Evolutionary conservation across 345 rosid genomes (phyloP).

Genomic region (Tarenaya hassleriana): DNA sequence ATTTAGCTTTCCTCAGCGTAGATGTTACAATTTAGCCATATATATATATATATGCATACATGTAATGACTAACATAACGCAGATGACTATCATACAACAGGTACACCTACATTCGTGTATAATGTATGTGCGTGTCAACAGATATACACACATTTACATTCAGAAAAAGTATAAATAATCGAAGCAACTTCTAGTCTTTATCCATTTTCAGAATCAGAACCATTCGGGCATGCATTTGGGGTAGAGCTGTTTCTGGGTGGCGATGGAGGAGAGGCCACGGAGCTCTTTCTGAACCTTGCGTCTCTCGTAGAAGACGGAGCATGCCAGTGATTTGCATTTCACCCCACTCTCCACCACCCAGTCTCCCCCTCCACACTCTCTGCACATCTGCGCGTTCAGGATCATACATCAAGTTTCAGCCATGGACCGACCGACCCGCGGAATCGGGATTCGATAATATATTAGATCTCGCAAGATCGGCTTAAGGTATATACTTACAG

Average conservation of each 20-base stretch:
- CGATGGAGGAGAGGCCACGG: conserved; percentile 54
- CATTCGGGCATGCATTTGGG: conserved; percentile 84
- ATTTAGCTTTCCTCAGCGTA: no score
- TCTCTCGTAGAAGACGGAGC: conserved; percentile 87
- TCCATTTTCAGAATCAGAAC: conserved; percentile 36
- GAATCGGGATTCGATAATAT: neutral
- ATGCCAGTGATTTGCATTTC: conserved; percentile 79
- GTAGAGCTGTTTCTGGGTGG: conserved; percentile 53
- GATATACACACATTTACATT: no score
- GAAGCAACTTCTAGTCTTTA: no score
- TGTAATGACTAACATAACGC: no score
- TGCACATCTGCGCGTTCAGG: conserved; percentile 55
- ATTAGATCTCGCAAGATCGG: neutral
- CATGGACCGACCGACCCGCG: conserved; percentile 5
- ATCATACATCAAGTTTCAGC: neutral
- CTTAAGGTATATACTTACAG: conserved; percentile 47
- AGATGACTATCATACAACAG: no score
- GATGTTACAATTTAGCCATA: no score
- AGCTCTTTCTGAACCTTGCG: conserved; percentile 87
- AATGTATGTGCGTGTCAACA: no score
- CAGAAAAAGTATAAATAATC: no score
- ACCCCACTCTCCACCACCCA: conserved; percentile 84
- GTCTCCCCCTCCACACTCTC: conserved; percentile 94
- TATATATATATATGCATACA: no score
- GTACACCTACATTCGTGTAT: no score